These are phyloP conservation scores for Exophiala oligosperma DNA, from an alignment of 2,329 filamentous ascomycete genomes.

Conservation along the genomic window DNA sequence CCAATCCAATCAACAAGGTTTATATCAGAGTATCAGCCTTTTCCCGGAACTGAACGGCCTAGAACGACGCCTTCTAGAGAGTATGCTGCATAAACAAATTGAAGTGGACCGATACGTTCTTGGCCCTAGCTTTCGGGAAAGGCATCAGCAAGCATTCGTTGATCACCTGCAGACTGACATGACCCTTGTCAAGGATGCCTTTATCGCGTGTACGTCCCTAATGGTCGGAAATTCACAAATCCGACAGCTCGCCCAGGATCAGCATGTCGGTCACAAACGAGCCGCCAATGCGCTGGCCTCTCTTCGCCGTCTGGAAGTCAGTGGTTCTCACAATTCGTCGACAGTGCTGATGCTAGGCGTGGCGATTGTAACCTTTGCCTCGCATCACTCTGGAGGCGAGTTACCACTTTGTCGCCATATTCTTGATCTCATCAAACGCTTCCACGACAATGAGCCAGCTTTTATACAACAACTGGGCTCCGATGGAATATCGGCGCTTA, in stretches of 20 bases:
- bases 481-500: constrained; percentile 3
- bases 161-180: constrained; percentile 1
- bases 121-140: constrained; percentile 6
- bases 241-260: neutral
- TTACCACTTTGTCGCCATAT: constrained; percentile 1
- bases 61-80: constrained; percentile 2
- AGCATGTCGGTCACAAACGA: neutral
- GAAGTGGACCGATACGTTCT: constrained; percentile 6
- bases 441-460: neutral
- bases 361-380: constrained; percentile 7
- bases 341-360: constrained; percentile 4
- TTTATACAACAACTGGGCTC: constrained; percentile 1
- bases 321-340: neutral
- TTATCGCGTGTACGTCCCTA: constrained; percentile 3
- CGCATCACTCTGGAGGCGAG: constrained; percentile 7
- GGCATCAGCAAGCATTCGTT: constrained; percentile 5
- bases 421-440: constrained; percentile 4
- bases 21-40: neutral
- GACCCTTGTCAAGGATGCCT: constrained; percentile 4
- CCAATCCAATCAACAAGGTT: too few relatives aligned
- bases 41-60: constrained; percentile 1
- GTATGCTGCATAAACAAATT: constrained; percentile 1
- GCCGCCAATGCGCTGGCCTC: constrained; percentile 6
- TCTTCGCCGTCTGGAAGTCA: constrained; percentile 1
- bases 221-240: neutral